Conservation (phyloP, 495 filamentous ascomycete genomes). For the Hypoxylon intermedium region DNA sequence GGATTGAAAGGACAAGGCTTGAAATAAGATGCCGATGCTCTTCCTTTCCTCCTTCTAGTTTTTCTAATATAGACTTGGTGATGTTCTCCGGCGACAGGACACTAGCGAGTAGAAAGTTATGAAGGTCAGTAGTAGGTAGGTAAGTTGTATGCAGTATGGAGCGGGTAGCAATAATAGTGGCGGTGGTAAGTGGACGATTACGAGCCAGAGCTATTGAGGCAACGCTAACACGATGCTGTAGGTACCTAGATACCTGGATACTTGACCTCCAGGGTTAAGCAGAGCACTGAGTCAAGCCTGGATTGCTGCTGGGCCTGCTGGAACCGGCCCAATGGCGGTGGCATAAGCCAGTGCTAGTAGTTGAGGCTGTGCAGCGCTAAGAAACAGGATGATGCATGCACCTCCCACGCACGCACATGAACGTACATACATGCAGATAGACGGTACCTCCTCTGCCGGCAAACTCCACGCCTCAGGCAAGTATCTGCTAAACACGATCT, state of each 20-base stretch:
- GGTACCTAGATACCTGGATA: neutral
- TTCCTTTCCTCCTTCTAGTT: neutral
- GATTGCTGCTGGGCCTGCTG: neutral
- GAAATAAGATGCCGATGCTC: constrained; percentile 1
- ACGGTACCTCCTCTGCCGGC: too few species aligned
- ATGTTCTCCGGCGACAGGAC: constrained; percentile 21
- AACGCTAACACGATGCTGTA: too few species aligned
- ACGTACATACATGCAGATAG: constrained; percentile 3
- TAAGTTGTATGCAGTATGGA: neutral
- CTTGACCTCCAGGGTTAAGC: too few species aligned
- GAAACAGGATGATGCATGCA: constrained; percentile 30
- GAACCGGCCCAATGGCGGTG: constrained; percentile 13
- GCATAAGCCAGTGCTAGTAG: constrained; percentile 2
- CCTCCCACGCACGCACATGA: constrained; percentile 2
- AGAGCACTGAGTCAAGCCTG: constrained; percentile 18
- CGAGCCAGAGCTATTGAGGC: neutral
- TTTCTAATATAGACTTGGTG: constrained; percentile 13
- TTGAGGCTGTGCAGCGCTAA: constrained; percentile 40
- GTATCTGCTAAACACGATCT: neutral
- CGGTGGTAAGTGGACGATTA: constrained; percentile 12
- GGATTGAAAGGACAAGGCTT: constrained; percentile 2
- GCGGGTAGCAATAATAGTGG: constrained; percentile 26
- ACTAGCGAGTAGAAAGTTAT: constrained; percentile 29
- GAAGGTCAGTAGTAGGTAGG: constrained; percentile 9
- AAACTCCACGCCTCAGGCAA: too few species aligned